Conservation (phyloP, 108 stramenopile species). For the Bacterosira constricta region DNA sequence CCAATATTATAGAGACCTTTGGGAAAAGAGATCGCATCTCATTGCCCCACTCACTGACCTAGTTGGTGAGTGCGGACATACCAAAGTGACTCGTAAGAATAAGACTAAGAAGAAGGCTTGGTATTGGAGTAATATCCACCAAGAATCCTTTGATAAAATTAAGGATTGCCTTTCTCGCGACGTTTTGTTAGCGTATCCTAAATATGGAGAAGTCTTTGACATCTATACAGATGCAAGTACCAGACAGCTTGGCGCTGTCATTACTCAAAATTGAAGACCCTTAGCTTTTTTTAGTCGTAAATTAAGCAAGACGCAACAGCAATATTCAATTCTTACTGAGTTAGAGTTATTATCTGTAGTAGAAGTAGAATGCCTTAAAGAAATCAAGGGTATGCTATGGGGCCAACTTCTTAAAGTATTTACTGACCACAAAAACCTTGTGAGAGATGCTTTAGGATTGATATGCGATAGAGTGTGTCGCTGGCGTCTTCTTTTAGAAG, state of each 20-base stretch:
- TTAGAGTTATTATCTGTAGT: conserved; percentile 52
- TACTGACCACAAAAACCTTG: conserved; percentile 20
- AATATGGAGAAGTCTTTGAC: conserved; percentile 36
- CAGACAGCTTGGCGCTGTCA: conserved; percentile 46
- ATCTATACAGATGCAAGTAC: conserved; percentile 42
- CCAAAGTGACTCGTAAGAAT: too few species aligned
- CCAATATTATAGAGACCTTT: too few species aligned
- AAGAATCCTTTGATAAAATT: conserved; percentile 50
- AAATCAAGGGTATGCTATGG: conserved; percentile 45
- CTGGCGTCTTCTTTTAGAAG: conserved; percentile 12
- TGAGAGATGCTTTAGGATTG: neutral
- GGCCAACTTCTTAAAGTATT: conserved; percentile 34
- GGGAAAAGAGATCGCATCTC: too few species aligned
- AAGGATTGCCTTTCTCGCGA: conserved; percentile 44
- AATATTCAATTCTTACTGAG: conserved; percentile 45
- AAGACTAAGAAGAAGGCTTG: too few species aligned
- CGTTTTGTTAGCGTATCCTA: conserved; percentile 48
- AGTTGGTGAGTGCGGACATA: too few species aligned
- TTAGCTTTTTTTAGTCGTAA: conserved; percentile 52
- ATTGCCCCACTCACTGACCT: too few species aligned
- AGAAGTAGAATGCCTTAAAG: conserved; percentile 61
- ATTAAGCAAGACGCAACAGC: conserved; percentile 33
- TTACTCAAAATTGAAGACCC: conserved; percentile 44
- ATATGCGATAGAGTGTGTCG: conserved; percentile 4
- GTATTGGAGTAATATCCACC: too few species aligned